Evolutionary conservation across 257 asterid genomes (phyloP).

Genomic region (Solanum lignicaule): DNA sequence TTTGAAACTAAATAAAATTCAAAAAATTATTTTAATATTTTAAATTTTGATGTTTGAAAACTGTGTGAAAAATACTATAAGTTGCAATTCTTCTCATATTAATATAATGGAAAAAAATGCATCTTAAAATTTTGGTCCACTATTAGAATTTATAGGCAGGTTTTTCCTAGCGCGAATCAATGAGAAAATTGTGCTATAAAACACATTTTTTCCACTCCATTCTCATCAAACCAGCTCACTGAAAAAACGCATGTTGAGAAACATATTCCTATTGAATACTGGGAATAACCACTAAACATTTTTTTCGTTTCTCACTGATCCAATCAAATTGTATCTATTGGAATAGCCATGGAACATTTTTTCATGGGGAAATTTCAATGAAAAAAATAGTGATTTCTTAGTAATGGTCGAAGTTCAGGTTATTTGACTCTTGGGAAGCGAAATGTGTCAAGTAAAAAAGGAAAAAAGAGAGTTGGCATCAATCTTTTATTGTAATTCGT

Average conservation of each 20-base stretch:
- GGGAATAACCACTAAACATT: not conserved
- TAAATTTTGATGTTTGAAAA: too few relatives aligned
- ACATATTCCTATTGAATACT: not conserved
- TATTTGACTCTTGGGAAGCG: not conserved
- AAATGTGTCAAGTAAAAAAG: not conserved
- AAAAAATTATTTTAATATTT: too few relatives aligned
- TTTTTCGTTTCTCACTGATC: not conserved
- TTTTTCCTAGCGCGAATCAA: not conserved
- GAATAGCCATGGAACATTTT: not conserved
- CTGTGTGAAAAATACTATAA: not conserved
- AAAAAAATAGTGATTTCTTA: not conserved
- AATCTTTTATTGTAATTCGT: not conserved
- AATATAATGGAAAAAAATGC: not conserved
- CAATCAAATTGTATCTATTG: not conserved
- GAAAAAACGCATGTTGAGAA: not conserved
- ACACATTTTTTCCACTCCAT: not conserved
- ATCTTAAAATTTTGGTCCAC: not conserved
- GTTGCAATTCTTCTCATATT: too few relatives aligned
- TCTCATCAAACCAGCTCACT: not conserved
- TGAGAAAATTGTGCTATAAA: not conserved
- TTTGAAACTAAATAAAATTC: too few relatives aligned
- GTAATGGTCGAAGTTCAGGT: not conserved
- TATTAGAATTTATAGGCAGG: not conserved
- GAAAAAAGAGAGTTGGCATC: too few relatives aligned
- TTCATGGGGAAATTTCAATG: not conserved